Evolutionary conservation across 257 asterid species (phyloP).

Genomic region (Petunia secreta): DNA sequence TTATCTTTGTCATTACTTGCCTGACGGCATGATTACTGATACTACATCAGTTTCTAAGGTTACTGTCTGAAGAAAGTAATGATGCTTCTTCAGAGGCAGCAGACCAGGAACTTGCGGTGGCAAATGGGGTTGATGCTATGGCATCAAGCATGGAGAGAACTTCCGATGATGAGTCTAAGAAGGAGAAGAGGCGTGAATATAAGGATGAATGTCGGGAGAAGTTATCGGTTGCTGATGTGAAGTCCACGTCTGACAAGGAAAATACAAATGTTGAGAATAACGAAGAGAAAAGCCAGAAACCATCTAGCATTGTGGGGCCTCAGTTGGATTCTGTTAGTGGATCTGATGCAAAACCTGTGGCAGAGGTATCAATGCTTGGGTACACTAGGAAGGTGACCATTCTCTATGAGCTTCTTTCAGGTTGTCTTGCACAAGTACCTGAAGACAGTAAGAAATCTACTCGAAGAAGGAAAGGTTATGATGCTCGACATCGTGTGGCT

Average conservation of each 20-base stretch:
- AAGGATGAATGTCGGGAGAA: constrained; percentile 69
- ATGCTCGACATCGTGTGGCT: constrained; percentile 87
- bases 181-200: constrained; percentile 69
- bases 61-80: constrained; percentile 68
- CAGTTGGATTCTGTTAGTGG: constrained; percentile 36
- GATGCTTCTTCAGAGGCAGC: constrained; percentile 53
- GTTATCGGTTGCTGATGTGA: constrained; percentile 50
- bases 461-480: constrained; percentile 69
- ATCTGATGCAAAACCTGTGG: constrained; percentile 60
- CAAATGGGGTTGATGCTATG: constrained; percentile 70
- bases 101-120: constrained; percentile 64
- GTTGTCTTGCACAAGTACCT: constrained; percentile 70
- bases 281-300: constrained; percentile 41
- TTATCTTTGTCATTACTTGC: not conserved
- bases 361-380: constrained; percentile 64
- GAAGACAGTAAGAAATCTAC: constrained; percentile 53
- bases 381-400: constrained; percentile 70
- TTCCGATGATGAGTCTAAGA: constrained; percentile 48
- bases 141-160: constrained; percentile 62
- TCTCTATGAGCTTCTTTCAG: constrained; percentile 81
- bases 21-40: constrained; percentile 24
- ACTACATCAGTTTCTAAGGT: constrained; percentile 67
- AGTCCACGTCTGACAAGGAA: constrained; percentile 39
- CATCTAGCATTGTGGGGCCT: constrained; percentile 47
- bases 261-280: constrained; percentile 31